Base-by-base conservation (phyloP, 2,329 filamentous ascomycete species). In the Neofusicoccum umdonicola region DNA sequence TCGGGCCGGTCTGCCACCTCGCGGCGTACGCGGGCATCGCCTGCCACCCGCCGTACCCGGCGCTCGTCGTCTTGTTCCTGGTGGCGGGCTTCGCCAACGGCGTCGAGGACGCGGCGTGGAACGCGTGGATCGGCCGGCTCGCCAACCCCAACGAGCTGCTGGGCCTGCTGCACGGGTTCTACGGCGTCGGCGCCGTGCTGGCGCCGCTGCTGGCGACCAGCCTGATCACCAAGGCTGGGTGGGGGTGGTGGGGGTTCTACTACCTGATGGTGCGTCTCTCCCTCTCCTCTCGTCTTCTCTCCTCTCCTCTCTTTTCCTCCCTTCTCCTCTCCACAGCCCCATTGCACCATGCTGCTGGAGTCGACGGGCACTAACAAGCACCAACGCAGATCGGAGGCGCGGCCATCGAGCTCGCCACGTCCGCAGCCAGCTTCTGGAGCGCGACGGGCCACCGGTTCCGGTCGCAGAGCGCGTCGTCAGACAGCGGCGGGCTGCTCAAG, bases 191-290 rank as follows among this genome's bases (percentile, higher is more conserved):
- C 0, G 91, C 88, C 0, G 88, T 89, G 0, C 79, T 92, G 15
- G 81, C 84, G 3, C 91, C 90, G 0, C 75, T 93, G 6, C 82
- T 92, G 65, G 90, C 90, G 1, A 92, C 91, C 0, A 84, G 85
- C 4, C 87, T 94, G 85, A 85, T 93, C 39, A 87, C 88, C 0
- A 87, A 86, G 68, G 86, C 78, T 0, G 69, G 78, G 3, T 72
- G 88, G 62, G 79, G 80, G 0, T 95, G 91, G 91, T 92, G 88
- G 70, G 81, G 81, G 13, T 93, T 90, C 75, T 94, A 91, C 76
- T 92, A 92, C 72, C 77, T 92, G 65, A 90, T 93, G 87, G 86
- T 89, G 70, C 67, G 82, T 73, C 37, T 17, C 19, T 3, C 19
- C 2, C n/a, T 22, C n/a, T 22, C 22, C 19, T 19, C 19, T 2